Percentiles rank a stretch among this genome's conserved stretches.
phyloP scores from a whole-genome alignment of 352 stramenopile species.

The Globisporangium splendens region DNA sequence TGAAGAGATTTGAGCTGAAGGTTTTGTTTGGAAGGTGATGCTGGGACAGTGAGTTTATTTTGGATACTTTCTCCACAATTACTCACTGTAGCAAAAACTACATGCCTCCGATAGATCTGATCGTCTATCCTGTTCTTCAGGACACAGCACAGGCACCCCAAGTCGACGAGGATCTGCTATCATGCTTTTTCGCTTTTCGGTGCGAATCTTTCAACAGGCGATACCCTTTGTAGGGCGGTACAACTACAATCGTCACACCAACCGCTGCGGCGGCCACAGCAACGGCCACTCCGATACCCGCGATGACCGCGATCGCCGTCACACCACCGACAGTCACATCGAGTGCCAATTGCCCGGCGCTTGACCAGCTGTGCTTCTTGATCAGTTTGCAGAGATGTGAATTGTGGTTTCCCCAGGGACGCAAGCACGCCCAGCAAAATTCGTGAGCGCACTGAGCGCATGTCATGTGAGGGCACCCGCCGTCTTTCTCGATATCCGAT shows the following conservation, averaged over 20 bases:
- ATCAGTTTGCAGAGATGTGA: constrained; percentile 63
- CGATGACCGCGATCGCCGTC: constrained; percentile 41
- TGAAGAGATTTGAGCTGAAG: too few species aligned
- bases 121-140: too few species aligned
- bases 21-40: too few species aligned
- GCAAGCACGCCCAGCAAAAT: constrained; percentile 82
- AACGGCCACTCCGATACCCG: background rate
- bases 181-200: constrained; percentile 21
- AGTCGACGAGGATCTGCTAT: too few species aligned
- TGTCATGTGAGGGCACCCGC: constrained; percentile 83
- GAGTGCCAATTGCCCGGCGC: too few species aligned
- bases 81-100: too few species aligned
- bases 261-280: constrained; percentile 16
- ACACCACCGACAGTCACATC: constrained; percentile 51
- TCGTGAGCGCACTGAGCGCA: constrained; percentile 82
- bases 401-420: constrained; percentile 59
- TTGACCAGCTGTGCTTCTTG: constrained; percentile 11
- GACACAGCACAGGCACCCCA: too few species aligned
- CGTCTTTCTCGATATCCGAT: constrained; percentile 76
- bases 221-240: constrained; percentile 59
- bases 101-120: too few species aligned
- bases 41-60: too few species aligned
- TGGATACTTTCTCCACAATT: too few species aligned
- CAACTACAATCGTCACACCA: constrained; percentile 59
- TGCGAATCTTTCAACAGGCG: constrained; percentile 49